Percentiles rank a stretch among this genome's conserved stretches.
Conservation (phyloP, 768 basidiomycete genomes). For the Gloeostereum incarnatum region DNA sequence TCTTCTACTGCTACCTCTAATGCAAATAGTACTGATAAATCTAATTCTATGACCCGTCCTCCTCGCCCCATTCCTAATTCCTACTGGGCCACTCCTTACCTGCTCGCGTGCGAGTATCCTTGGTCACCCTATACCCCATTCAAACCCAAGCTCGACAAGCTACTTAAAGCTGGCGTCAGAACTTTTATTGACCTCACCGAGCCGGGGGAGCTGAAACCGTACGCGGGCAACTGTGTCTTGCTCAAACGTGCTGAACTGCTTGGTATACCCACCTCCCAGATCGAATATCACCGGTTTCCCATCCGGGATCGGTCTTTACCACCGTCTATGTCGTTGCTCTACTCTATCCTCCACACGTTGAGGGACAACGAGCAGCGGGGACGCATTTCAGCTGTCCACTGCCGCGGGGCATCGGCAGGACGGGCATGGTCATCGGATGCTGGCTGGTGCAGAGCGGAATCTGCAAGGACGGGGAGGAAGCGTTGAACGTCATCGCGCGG, state of each 20-base stretch:
- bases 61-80: conserved; percentile 72
- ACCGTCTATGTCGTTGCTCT: conserved; percentile 47
- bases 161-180: conserved; percentile 63
- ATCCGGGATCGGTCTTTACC: conserved; percentile 68
- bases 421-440: conserved; percentile 57
- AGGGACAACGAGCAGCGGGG: conserved; percentile 50
- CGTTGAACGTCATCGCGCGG: conserved; percentile 51
- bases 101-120: conserved; percentile 78
- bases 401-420: conserved; percentile 73
- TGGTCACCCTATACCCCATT: conserved; percentile 52
- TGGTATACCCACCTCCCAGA: conserved; percentile 33
- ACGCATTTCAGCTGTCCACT: conserved; percentile 66
- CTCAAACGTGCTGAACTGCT: conserved; percentile 41
- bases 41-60: no score
- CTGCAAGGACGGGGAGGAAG: conserved; percentile 55
- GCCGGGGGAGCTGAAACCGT: conserved; percentile 63
- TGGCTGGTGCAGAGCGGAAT: conserved; percentile 65
- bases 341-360: conserved; percentile 47
- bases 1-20: no score
- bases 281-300: conserved; percentile 75
- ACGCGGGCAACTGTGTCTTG: conserved; percentile 45
- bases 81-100: conserved; percentile 69
- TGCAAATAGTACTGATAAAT: no score
- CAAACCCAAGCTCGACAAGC: conserved; percentile 63
- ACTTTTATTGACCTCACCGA: conserved; percentile 86